Base-by-base conservation (phyloP, 768 basidiomycete genomes). In the Lactarius sanguifluus region DNA sequence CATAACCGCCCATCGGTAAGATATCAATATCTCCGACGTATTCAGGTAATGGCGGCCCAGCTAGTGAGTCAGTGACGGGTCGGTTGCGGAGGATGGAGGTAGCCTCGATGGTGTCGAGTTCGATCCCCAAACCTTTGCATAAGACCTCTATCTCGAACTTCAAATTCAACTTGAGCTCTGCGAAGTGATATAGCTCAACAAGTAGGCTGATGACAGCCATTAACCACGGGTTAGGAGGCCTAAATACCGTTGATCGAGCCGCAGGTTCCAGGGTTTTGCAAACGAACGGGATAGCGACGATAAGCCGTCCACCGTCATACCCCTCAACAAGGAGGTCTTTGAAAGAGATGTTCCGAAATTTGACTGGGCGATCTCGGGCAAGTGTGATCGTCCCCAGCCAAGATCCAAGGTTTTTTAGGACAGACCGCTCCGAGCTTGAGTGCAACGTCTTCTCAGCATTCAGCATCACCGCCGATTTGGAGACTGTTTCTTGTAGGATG, bases 91-190 rank as follows among this genome's bases (percentile, higher is more conserved):
- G 80, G 59, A 96, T 83, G 5, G 84, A 88, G 6, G 94, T 89
- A 3, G 91, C 89, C 74, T 96, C 92, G 56, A 98, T 82, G 8
- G 87, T 76, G 73, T 91, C 92, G 34, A 98, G 83, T 72, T 94
- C 89, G 70, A 99, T 86, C 34, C 93, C 88, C 38, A 99, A 85
- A 38, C 86, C 86, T 76, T 94, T 96, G 83, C 96, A 98, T 23
- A 98, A 80, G 45, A 98, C 89, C 77, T 99, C 97, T 62, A 99
- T 98, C 78, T 98, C 97, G 73, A 99, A 99, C 77, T 98, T 98
- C 75, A 95, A 84, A 75, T 98, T 97, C 63, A 98, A 81, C 78
- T 96, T 96, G 68, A 98, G 83, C 71, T 98, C 96, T 5, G 94
- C 96, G 72, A 90, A 96, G 75, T 96, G 92, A 76, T 99, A 98